Evolutionary conservation across 2,329 filamentous ascomycete genomes (phyloP).

Genomic region (Fusarium kyushuense): DNA sequence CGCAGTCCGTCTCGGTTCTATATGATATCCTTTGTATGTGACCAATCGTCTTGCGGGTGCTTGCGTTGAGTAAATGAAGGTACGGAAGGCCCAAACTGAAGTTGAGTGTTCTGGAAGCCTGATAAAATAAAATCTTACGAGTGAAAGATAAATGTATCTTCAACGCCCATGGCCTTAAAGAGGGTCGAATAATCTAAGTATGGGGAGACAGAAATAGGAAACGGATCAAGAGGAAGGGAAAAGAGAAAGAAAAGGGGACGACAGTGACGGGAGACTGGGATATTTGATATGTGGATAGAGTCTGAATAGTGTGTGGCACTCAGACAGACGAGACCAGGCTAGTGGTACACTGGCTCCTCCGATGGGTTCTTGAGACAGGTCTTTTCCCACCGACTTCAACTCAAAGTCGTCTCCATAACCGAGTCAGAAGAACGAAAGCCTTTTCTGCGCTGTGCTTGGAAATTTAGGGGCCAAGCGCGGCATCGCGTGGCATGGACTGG

Average conservation of each 20-base stretch:
- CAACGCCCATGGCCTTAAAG: not conserved
- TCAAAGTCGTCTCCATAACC: constrained; percentile 5
- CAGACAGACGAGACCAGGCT: constrained; percentile 29
- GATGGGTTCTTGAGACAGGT: constrained; percentile 11
- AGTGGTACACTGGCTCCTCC: constrained; percentile 6
- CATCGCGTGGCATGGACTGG: constrained; percentile 35
- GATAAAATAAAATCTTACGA: constrained; percentile 13
- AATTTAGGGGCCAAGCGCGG: constrained; percentile 42
- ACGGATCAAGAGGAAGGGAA: constrained; percentile 35
- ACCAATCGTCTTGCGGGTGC: constrained; percentile 19
- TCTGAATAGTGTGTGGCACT: constrained; percentile 37
- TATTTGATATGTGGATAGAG: constrained; percentile 40
- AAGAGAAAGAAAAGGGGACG: constrained; percentile 41
- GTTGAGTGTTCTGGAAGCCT: constrained; percentile 18
- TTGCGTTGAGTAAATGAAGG: constrained; percentile 18
- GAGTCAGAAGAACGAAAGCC: constrained; percentile 6
- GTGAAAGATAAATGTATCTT: constrained; percentile 18
- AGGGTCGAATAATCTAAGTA: not conserved
- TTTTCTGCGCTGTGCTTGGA: constrained; percentile 10
- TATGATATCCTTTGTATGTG: constrained; percentile 17
- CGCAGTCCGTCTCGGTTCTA: constrained; percentile 33
- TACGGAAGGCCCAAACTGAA: constrained; percentile 4
- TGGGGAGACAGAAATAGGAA: constrained; percentile 30
- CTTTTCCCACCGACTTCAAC: constrained; percentile 15
- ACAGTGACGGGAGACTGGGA: constrained; percentile 33